Base-by-base conservation (phyloP, 1,284 basidiomycete species). In the Malassezia arunalokei region DNA sequence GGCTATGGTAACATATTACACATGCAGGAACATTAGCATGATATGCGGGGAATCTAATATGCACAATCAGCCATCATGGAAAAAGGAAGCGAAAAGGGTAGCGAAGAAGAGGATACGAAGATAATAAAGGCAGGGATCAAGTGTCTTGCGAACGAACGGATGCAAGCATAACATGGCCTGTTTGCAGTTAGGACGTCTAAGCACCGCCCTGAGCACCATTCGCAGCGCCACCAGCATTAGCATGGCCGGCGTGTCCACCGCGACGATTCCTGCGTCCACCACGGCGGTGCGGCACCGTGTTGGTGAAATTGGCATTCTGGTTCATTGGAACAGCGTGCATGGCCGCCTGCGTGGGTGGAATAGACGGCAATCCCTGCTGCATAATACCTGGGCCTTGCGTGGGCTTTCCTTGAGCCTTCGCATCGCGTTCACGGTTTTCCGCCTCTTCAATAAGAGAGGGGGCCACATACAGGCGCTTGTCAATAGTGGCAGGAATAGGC, bases 401-500 rank as follows among this genome's bases (percentile, higher is more conserved):
- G 14, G 42, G 51, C 30, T 49, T 49, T 15, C 43, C 48, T 33
- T 40, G 47, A 35, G 43, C 51, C 35, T 28, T 40, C 11, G 41
- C 40, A 35, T 51, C 46, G 20, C 48, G 37, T 33, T 56, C 50
- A 28, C 46, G 51, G 24, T 55, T 29, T 43, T 67, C 64, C 6
- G 47, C 56, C 44, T 65, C 64, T 55, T 63, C 57, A 42, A 73
- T 71, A 47, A 73, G 60, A 32, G 62, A 57, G 2, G 70, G 70
- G 0, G 68, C 64, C 5, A 73, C 70, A 46, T 96, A 96, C 48
- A 96, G 76, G n/a, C 85, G 83, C 67, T 86, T 86, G 75, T 95
- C 90, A 65, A 96, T 94, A 43, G 76, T 79, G 66, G 85, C 83
- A 3, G 92, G 92, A 68, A 98, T 96, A 15, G 92, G 87, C 69